These are phyloP conservation scores for Quercus lobata DNA, from an alignment of 331 rosid genomes.

Conservation along the genomic window DNA sequence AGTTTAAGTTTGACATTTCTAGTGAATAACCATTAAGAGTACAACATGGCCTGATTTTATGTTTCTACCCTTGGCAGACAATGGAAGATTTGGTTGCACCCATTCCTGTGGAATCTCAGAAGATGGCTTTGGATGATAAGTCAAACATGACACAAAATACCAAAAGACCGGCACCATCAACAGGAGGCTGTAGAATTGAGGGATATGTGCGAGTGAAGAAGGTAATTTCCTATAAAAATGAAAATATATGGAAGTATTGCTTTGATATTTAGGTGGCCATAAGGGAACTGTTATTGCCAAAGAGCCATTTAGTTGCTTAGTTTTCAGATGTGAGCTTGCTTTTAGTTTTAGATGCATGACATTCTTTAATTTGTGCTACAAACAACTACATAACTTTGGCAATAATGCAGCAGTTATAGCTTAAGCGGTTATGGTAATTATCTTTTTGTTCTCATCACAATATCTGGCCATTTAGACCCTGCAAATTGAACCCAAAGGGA, in stretches of 20 bases:
- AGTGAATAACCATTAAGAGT: slow-evolving; percentile 10
- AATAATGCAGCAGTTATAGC: not conserved
- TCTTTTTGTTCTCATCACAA: slow-evolving; percentile 1
- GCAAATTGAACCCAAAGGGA: not conserved
- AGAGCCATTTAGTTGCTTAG: slow-evolving; percentile 6
- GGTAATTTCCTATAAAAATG: slow-evolving; percentile 32
- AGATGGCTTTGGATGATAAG: slow-evolving; percentile 45
- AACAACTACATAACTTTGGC: not conserved
- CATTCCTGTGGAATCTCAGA: slow-evolving; percentile 45
- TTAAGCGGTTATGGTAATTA: not conserved
- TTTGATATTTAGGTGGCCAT: not conserved
- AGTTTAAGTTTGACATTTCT: not conserved
- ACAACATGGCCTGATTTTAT: slow-evolving; percentile 16
- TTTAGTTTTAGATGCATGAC: slow-evolving; percentile 1
- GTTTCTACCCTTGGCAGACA: slow-evolving; percentile 48
- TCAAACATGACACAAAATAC: slow-evolving; percentile 31
- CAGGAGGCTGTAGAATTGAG: slow-evolving; percentile 86
- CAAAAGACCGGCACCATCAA: slow-evolving; percentile 71
- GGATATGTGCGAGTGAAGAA: slow-evolving; percentile 87
- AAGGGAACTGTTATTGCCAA: not conserved
- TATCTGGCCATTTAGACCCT: slow-evolving; percentile 7
- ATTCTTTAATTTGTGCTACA: slow-evolving; percentile 1
- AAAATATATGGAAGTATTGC: not conserved
- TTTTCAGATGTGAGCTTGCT: slow-evolving; percentile 18
- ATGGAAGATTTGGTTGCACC: slow-evolving; percentile 69